Conservation (phyloP, 495 filamentous ascomycete species). For the Glonium stellatum region DNA sequence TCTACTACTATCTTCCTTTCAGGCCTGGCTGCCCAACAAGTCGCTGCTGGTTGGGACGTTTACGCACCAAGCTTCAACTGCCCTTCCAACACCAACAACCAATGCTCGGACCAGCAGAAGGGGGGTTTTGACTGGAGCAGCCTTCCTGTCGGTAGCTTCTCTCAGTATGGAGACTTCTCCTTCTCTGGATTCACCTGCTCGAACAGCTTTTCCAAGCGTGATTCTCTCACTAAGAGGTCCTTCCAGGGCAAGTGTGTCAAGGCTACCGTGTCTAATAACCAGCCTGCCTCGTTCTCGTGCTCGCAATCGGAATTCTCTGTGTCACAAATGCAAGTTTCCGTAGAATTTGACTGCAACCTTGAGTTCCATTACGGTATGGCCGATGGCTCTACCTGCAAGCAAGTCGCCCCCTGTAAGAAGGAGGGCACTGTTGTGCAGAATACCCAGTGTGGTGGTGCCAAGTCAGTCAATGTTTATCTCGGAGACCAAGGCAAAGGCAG, state of each 20-base stretch:
- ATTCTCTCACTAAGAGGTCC: constrained; percentile 35
- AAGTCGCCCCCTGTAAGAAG: constrained; percentile 56
- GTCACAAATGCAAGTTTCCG: constrained; percentile 59
- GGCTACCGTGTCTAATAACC: constrained; percentile 44
- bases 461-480: constrained; percentile 66
- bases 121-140: constrained; percentile 65
- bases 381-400: constrained; percentile 70
- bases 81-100: constrained; percentile 69
- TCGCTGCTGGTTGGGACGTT: constrained; percentile 54
- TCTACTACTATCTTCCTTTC: constrained; percentile 43
- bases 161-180: constrained; percentile 59
- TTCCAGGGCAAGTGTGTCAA: constrained; percentile 60
- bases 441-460: constrained; percentile 86
- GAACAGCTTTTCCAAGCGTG: constrained; percentile 46
- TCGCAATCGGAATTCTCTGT: constrained; percentile 60
- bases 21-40: constrained; percentile 54
- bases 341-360: constrained; percentile 62
- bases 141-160: constrained; percentile 56
- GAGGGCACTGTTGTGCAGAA: constrained; percentile 65
- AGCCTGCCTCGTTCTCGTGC: constrained; percentile 51
- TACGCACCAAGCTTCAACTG: constrained; percentile 52
- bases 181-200: constrained; percentile 66
- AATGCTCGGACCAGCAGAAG: constrained; percentile 60
- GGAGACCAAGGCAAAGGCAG: constrained; percentile 43
- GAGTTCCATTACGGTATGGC: constrained; percentile 80